phyloP scores from a whole-genome alignment of 2,329 filamentous ascomycete species.

The Chalaropsis ovoidea region DNA sequence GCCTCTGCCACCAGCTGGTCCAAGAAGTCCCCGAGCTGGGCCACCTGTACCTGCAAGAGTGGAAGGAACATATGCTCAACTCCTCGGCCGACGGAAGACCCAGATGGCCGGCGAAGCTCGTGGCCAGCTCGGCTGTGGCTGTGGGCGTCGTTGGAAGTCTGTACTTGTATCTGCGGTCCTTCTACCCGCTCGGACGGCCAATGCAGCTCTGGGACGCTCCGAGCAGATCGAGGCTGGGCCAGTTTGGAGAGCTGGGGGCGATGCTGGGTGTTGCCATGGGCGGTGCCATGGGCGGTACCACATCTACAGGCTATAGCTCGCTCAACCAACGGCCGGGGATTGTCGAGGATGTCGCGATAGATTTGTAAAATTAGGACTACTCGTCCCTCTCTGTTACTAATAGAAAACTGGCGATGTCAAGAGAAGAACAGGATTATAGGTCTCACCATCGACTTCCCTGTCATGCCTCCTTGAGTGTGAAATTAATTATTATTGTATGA shows the following conservation, averaged over 20 bases:
- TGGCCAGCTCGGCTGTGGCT: conserved; percentile 30
- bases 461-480: background rate
- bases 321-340: conserved; percentile 14
- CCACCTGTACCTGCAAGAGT: conserved; percentile 28
- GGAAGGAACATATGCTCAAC: conserved; percentile 31
- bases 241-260: conserved; percentile 41
- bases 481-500: background rate
- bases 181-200: conserved; percentile 39
- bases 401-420: background rate
- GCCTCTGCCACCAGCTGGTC: conserved; percentile 32
- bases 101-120: conserved; percentile 26
- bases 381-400: conserved; percentile 1
- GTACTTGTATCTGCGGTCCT: conserved; percentile 33
- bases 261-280: conserved; percentile 33
- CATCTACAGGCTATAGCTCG: conserved; percentile 10
- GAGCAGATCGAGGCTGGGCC: conserved; percentile 32
- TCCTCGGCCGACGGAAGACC: conserved; percentile 7
- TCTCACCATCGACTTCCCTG: too few species aligned
- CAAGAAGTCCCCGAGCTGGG: conserved; percentile 32
- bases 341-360: conserved; percentile 21
- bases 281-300: too few species aligned
- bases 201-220: conserved; percentile 37
- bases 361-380: conserved; percentile 18
- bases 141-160: conserved; percentile 34
- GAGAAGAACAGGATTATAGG: background rate